A percentile compares a stretch with the other conserved stretches of the same genome.
These are phyloP conservation scores for Mortierella sp. DNA, from an alignment of 371 early-diverging fungal species.

Conservation along the genomic window DNA sequence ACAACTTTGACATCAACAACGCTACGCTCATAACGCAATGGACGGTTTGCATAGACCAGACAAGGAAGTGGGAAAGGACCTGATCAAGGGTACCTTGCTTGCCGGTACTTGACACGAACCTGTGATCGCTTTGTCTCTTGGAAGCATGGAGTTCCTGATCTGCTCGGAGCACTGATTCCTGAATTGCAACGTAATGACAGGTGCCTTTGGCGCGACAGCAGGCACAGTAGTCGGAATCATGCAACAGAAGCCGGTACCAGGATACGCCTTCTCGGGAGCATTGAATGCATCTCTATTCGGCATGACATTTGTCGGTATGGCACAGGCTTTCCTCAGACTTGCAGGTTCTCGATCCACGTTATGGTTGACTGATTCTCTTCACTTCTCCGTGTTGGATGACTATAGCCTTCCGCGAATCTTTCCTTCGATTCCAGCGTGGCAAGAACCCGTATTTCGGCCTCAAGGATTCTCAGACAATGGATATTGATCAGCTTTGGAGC, in stretches of 20 bases:
- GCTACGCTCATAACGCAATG: no score
- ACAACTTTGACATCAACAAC: no score
- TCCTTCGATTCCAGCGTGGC: slow-evolving; percentile 61
- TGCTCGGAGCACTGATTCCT: not conserved
- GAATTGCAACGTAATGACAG: not conserved
- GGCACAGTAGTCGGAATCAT: slow-evolving; percentile 63
- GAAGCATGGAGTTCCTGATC: not conserved
- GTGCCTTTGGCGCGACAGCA: slow-evolving; percentile 54
- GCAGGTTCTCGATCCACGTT: no score
- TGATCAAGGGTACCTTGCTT: slow-evolving; percentile 33
- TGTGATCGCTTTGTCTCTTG: no score
- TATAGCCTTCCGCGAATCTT: slow-evolving; percentile 61
- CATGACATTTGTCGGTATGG: slow-evolving; percentile 43
- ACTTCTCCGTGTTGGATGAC: no score
- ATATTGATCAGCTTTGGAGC: slow-evolving; percentile 64
- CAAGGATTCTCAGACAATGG: slow-evolving; percentile 67
- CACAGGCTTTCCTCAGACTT: slow-evolving; percentile 54
- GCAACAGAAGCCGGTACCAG: slow-evolving; percentile 27
- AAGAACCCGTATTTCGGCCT: slow-evolving; percentile 67
- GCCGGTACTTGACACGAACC: slow-evolving; percentile 35
- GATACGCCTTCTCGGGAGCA: slow-evolving; percentile 36
- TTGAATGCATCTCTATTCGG: slow-evolving; percentile 44
- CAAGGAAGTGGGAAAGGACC: slow-evolving; percentile 34
- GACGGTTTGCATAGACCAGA: slow-evolving; percentile 22
- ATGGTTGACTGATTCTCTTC: no score